These are phyloP conservation scores for Aegilops sharonensis DNA, from an alignment of 176 grass and related monocot species.

Conservation along the genomic window DNA sequence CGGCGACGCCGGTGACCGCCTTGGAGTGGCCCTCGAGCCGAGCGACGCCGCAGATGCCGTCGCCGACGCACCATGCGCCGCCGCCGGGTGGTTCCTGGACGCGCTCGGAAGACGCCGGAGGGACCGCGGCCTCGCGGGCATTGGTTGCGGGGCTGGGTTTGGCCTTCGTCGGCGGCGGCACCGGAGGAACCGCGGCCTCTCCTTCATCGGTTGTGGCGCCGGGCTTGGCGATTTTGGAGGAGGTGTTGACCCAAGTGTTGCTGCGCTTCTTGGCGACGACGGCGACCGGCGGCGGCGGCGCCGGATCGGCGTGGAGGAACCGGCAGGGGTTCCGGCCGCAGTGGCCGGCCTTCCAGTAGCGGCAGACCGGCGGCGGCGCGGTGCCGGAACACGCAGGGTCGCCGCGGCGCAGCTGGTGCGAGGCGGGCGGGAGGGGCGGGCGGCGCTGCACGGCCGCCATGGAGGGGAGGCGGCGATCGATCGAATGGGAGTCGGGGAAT, in stretches of 20 bases:
- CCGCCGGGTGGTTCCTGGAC: neutral
- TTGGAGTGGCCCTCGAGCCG: neutral
- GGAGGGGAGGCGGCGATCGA: neutral
- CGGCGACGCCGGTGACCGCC: neutral
- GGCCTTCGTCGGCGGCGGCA: neutral
- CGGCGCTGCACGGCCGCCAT: conserved; percentile 15
- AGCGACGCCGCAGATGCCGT: neutral
- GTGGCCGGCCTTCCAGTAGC: conserved; percentile 7
- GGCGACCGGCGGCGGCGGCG: neutral
- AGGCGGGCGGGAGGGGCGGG: neutral
- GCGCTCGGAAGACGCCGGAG: neutral
- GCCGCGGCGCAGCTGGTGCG: neutral
- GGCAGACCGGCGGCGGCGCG: neutral
- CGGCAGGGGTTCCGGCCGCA: conserved; percentile 15
- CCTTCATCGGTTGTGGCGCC: neutral
- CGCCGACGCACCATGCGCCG: neutral
- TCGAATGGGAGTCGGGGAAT: neutral
- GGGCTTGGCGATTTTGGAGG: neutral
- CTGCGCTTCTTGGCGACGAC: neutral
- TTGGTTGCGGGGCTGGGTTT: neutral
- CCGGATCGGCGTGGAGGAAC: conserved; percentile 4
- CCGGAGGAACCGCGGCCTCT: neutral
- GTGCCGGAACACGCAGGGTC: neutral
- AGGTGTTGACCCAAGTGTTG: conserved; percentile 5
- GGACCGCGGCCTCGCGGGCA: neutral